These are phyloP conservation scores for Ascochyta rabiei DNA, from an alignment of 2,329 filamentous ascomycete genomes.

Conservation along the genomic window DNA sequence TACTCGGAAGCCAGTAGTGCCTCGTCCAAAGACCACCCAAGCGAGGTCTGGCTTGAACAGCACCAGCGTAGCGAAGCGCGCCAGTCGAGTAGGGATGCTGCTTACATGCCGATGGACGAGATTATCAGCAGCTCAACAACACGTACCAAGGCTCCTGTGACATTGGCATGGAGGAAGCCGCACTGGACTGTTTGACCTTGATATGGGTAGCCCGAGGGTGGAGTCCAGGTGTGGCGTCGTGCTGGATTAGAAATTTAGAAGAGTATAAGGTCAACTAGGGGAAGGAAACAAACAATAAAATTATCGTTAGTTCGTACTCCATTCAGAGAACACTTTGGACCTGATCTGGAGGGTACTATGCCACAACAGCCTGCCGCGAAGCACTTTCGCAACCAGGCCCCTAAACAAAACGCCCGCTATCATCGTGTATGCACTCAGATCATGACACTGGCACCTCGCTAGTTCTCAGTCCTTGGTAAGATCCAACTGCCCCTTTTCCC, in stretches of 20 bases:
- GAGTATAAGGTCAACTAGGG: too few relatives aligned
- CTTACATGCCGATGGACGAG: neutral
- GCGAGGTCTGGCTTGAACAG: neutral
- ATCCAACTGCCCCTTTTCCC: constrained; percentile 12
- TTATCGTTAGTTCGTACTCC: neutral
- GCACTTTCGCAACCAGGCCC: constrained; percentile 13
- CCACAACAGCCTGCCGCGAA: constrained; percentile 3
- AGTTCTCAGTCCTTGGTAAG: constrained; percentile 5
- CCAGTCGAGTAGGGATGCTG: neutral
- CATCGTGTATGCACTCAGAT: neutral
- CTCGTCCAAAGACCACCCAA: neutral
- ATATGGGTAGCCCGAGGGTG: too few relatives aligned
- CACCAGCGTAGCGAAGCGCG: neutral
- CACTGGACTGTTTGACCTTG: constrained; percentile 1
- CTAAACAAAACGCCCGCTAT: constrained; percentile 3
- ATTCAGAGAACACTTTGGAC: neutral
- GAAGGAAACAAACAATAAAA: neutral
- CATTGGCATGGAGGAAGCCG: constrained; percentile 2
- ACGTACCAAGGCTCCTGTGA: neutral
- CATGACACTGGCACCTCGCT: neutral
- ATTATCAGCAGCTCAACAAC: neutral
- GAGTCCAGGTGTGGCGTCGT: too few relatives aligned
- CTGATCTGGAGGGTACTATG: neutral
- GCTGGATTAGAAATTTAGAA: too few relatives aligned
- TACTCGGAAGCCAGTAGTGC: constrained; percentile 6